Base-by-base conservation (phyloP, 495 filamentous ascomycete genomes). In the Rostrohypoxylon terebratum region DNA sequence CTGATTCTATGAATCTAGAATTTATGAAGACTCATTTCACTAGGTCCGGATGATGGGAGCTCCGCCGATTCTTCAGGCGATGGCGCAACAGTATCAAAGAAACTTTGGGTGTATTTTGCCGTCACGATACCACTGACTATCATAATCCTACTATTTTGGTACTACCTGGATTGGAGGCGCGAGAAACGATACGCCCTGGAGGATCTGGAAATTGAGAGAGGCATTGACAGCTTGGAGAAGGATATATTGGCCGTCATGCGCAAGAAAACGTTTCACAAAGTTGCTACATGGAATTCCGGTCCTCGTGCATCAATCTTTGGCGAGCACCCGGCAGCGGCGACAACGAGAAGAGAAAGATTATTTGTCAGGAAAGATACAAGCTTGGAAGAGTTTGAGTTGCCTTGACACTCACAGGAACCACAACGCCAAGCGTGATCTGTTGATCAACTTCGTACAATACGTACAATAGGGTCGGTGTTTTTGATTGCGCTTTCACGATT, bases 51-150 rank as follows among this genome's bases (percentile, higher is more conserved):
- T 18, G 55, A 44, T 13, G 72, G 51, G 6, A 59, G 55, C 18
- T 61, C 64, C 7, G 68, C 50, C 36, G 36, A 66, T 50, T 40
- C 54, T n/a, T 57, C 50, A 34, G 63, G 68, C 5, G 68, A 61
- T 9, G 48, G 64, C 23, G 61, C 57, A 21, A 42, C 72, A 5
- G 83, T 87, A 7, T 82, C 83, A 10, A 74, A 75, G 16, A 40
- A 78, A 16, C 80, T 88, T 18, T 88, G 86, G 86, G 80, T 88
- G 59, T 88, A 88, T 72, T 88, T 87, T 59, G 84, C 73, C 40
- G 78, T 87, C 23, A 84, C 83, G 10, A 65, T 86, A n/a, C 86
- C 86, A 0, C 21, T 87, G 18, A 88, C 86, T 4, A 40, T 82
- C 0, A 18, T 76, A 9, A 82, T 87, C 64, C 82, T 87, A 16